phyloP scores from a whole-genome alignment of 257 asterid genomes.

The Plantago elongata region DNA sequence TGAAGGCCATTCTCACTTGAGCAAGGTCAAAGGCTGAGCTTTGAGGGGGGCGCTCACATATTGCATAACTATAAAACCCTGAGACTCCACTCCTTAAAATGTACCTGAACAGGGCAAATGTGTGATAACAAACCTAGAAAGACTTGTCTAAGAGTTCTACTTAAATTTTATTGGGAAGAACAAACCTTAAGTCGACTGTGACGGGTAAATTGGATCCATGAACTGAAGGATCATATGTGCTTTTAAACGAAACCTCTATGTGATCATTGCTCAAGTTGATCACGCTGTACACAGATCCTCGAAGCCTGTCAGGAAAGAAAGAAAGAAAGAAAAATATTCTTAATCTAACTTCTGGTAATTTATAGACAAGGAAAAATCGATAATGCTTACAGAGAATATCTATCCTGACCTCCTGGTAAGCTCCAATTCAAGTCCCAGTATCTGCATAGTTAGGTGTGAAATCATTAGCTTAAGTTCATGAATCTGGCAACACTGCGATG shows the following conservation, averaged over 20 bases:
- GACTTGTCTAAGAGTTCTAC: neutral
- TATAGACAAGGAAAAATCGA: neutral
- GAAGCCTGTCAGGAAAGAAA: conserved; percentile 37
- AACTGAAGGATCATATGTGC: conserved; percentile 35
- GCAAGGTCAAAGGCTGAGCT: conserved; percentile 46
- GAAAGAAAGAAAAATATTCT: too few species aligned
- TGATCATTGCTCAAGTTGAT: conserved; percentile 34
- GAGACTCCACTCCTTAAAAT: conserved; percentile 46
- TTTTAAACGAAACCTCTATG: conserved; percentile 46
- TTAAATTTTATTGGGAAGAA: neutral
- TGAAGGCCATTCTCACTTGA: conserved; percentile 47
- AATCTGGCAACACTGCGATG: too few species aligned
- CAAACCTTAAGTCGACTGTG: conserved; percentile 38
- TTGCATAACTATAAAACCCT: conserved; percentile 52
- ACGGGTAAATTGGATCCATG: conserved; percentile 38
- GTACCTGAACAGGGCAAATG: conserved; percentile 24
- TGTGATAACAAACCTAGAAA: neutral
- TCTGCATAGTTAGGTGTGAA: conserved; percentile 23
- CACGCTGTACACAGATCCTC: conserved; percentile 49
- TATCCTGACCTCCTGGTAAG: conserved; percentile 44
- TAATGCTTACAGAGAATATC: conserved; percentile 36
- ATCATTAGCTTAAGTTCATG: neutral
- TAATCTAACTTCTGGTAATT: too few species aligned
- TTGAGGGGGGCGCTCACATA: conserved; percentile 37
- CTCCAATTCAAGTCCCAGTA: conserved; percentile 64